Evolutionary conservation across 2,329 filamentous ascomycete genomes (phyloP), one percentile per base, ranked within the genome.

Genomic region (Ascocoryne sarcoides): DNA sequence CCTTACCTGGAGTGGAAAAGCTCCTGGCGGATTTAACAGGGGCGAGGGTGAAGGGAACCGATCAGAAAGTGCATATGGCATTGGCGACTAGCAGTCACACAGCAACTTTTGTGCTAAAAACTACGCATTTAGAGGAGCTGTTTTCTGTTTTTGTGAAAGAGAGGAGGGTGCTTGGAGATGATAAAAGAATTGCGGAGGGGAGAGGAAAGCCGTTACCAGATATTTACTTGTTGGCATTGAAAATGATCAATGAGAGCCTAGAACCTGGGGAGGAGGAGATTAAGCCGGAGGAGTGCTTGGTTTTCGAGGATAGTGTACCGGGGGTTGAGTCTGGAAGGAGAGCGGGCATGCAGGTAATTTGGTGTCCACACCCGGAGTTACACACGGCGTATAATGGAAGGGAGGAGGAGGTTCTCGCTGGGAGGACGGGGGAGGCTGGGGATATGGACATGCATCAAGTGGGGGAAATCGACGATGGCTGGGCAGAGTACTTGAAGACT

Each of bases 131-230:
- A 26, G 53, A 62, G 2, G 69, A 76, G 26, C 62, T 82, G 33
- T 79, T 82, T 58, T 63, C 67, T 49, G 68, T 76, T 17, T 94
- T 95, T 57, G 73, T 79, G 21, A 59, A 68, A 1, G 64, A 79
- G n/a, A 77, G 85, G 43, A 76, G 80, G 34, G 82, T 98, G 0
- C 66, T 94, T 1, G 92, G 92, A 9, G 92, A 98, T 57, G 90
- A 98, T 60, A 58, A 68, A 5, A 74, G 92, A 37, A 84, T 98
- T 51, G 67, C 73, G 1, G 63, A 71, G 3, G 90, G 90, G 0
- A 69, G 87, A n/a, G 92, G 92, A 10, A 98, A 98, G 65, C 92
- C 92, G 0, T 73, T 90, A 21, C 92, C 90, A 0, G 90, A 98
- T 63, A 98, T 98, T 52, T 96, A 94, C 63, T 66, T 93, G 7